Evolutionary conservation across 306 rosid genomes (phyloP).

Genomic region (Pyrus bretschneideri): DNA sequence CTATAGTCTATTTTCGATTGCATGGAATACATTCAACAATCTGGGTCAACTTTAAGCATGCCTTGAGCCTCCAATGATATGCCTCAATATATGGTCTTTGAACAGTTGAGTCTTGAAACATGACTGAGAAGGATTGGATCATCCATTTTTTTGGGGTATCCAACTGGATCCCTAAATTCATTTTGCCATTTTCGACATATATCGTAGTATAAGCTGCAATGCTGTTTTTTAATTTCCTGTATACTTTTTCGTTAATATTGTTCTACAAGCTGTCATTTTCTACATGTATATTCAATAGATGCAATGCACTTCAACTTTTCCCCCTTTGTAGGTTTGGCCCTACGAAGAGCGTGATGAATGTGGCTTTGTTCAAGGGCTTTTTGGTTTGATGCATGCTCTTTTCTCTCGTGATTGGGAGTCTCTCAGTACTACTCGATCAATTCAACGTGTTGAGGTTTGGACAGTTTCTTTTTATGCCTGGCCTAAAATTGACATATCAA

Average conservation of each 20-base stretch:
- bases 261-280: neutral
- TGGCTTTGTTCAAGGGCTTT: constrained; percentile 95
- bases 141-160: neutral
- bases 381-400: constrained; percentile 65
- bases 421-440: constrained; percentile 40
- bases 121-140: neutral
- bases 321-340: constrained; percentile 71
- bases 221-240: neutral
- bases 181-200: neutral
- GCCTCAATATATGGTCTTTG: neutral
- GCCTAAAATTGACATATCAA: neutral
- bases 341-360: constrained; percentile 71
- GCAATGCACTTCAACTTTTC: neutral
- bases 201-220: neutral
- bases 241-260: neutral
- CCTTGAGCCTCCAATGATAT: neutral
- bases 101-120: neutral
- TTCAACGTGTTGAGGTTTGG: constrained; percentile 56
- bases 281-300: neutral
- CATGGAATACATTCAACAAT: neutral
- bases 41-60: constrained; percentile 7
- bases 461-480: neutral
- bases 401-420: constrained; percentile 55
- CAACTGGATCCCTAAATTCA: neutral
- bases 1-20: neutral